Evolutionary conservation across 75 land plant genomes (phyloP), one percentile per base, ranked within the genome.

Genomic region (Sequoia sempervirens): DNA sequence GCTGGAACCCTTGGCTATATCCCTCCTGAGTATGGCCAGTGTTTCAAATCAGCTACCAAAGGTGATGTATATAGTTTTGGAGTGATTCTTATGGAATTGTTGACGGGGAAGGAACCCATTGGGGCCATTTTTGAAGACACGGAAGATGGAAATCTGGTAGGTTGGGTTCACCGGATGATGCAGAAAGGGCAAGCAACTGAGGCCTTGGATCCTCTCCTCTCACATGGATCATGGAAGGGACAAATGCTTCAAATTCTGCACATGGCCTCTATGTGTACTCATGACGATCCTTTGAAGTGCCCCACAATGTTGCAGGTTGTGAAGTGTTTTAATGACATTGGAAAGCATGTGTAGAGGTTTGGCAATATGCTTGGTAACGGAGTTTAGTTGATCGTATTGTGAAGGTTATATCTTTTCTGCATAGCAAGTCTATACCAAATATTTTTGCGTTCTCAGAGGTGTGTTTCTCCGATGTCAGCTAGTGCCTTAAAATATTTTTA

Each of bases 61-160:
- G 90, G 89, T 18, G 90, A 89, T 78, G 90, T 89, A 40, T 89
- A 87, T 32, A 89, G 90, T 75, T 89, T 84, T 80, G 90, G 90
- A 1, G 88, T 89, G 11, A 89, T 89, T 18, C 70, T 89, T 53
- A 82, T 89, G 28, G 89, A 89, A 86, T 75, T 89, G 52, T 69
- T 89, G 28, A 89, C 90, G 4, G 90, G 90, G 50, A 89, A 89
- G 84, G 90, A 89, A 84, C 90, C 90, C 23, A 86, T 85, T 46
- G 88, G 88, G 41, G 46, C 82, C 13, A 84, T 14, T 81, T 84
- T 80, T 79, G 69, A 58, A 17, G 52, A 50, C 14, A 50, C 52
- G 0, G 88, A 87, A 66, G 85, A 46, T 56, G 86, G 86, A 2
- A 87, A 87, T 81, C 56, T 87, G 43, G 86, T 87, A 13, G 86